phyloP scores from a whole-genome alignment of 2,329 filamentous ascomycete genomes.

The Dichotomopilus funicola region DNA sequence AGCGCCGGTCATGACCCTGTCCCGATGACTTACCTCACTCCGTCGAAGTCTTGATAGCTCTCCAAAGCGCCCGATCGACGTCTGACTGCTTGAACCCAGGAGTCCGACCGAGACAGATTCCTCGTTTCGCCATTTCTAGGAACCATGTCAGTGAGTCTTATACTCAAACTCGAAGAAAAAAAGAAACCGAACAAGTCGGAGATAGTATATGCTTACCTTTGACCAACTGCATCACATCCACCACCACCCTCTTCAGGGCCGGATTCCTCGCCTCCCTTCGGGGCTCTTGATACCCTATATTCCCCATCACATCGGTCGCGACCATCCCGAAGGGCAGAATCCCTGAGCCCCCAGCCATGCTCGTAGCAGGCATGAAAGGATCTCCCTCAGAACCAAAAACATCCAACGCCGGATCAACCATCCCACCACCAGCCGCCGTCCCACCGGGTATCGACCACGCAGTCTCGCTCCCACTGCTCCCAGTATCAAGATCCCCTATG shows the following conservation, averaged over 20 bases:
- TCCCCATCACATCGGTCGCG: not conserved
- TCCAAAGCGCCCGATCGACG: constrained; percentile 28
- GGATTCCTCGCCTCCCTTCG: not conserved
- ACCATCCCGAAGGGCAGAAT: constrained; percentile 2
- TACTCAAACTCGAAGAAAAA: not conserved
- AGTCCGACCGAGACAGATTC: constrained; percentile 28
- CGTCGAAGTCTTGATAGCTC: constrained; percentile 1
- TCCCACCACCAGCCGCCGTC: not conserved
- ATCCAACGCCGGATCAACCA: not conserved
- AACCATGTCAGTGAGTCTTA: not conserved
- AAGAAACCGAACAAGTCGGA: too few relatives aligned
- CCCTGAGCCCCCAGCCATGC: not conserved
- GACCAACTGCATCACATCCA: constrained; percentile 7
- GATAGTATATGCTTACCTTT: constrained; percentile 11
- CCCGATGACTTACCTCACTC: not conserved
- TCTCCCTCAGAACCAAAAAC: not conserved
- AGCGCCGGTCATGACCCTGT: not conserved
- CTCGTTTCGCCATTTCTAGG: constrained; percentile 26
- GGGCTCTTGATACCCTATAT: not conserved
- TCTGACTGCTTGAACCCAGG: constrained; percentile 28
- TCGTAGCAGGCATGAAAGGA: not conserved
- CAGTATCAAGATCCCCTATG: not conserved
- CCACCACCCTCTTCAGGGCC: not conserved
- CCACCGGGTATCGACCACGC: not conserved
- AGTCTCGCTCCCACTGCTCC: not conserved